These are phyloP conservation scores for Schizosaccharomyces cryophilus DNA, from an alignment of 805 yeast genomes.

Conservation along the genomic window DNA sequence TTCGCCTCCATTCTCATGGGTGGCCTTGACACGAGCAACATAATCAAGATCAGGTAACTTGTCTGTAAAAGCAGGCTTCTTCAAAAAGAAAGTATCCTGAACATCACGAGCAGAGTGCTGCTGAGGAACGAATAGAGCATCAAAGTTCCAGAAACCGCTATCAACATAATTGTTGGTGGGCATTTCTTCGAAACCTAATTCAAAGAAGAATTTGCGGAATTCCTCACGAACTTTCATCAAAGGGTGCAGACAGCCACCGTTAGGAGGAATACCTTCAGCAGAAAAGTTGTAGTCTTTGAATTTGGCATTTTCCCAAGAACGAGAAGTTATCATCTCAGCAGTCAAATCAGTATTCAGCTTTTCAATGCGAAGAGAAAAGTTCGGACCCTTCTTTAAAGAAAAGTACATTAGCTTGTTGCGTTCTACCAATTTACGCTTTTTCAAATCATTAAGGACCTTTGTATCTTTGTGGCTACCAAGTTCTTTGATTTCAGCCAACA, in stretches of 20 bases:
- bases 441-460: slow-evolving; percentile 58
- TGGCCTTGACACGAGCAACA: slow-evolving; percentile 53
- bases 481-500: slow-evolving; percentile 30
- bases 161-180: slow-evolving; percentile 96
- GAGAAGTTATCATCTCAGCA: slow-evolving; percentile 59
- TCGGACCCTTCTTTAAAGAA: slow-evolving; percentile 52
- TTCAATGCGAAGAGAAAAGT: slow-evolving; percentile 58
- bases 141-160: slow-evolving; percentile 97
- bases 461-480: slow-evolving; percentile 34
- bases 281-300: slow-evolving; percentile 92
- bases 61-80: slow-evolving; percentile 67
- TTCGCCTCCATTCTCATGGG: slow-evolving; percentile 60
- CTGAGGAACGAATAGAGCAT: slow-evolving; percentile 88
- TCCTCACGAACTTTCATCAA: slow-evolving; percentile 90
- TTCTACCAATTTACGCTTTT: slow-evolving; percentile 66
- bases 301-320: slow-evolving; percentile 56
- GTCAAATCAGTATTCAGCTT: slow-evolving; percentile 84
- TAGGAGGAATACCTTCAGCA: slow-evolving; percentile 74
- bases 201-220: slow-evolving; percentile 89
- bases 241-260: slow-evolving; percentile 88
- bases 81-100: slow-evolving; percentile 93
- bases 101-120: slow-evolving; percentile 98
- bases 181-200: slow-evolving; percentile 97
- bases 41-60: slow-evolving; percentile 61
- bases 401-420: slow-evolving; percentile 46